A percentile compares a stretch with the other conserved stretches of the same genome.
These are phyloP conservation scores for Lichtheimia ornata DNA, from an alignment of 371 early-diverging fungal genomes.

Conservation along the genomic window DNA sequence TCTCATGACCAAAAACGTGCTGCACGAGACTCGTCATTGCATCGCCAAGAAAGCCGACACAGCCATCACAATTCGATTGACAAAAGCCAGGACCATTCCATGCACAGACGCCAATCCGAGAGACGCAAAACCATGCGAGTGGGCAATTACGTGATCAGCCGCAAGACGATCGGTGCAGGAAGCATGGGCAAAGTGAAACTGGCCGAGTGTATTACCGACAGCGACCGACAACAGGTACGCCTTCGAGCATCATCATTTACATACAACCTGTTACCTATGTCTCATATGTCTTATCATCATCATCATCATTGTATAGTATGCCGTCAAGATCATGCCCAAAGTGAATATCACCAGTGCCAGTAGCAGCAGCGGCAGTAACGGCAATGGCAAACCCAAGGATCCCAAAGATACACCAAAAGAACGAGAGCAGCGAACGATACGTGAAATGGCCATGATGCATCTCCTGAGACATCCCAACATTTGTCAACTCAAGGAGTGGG, in stretches of 20 bases:
- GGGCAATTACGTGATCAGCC: slow-evolving; percentile 46
- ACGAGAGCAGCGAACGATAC: slow-evolving; percentile 72
- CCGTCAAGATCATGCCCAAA: slow-evolving; percentile 55
- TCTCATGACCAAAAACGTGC: slow-evolving; percentile 11
- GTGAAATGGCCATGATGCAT: slow-evolving; percentile 80
- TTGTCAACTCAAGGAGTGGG: slow-evolving; percentile 72
- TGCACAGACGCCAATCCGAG: slow-evolving; percentile 31
- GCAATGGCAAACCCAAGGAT: slow-evolving; percentile 24
- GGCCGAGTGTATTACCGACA: slow-evolving; percentile 61
- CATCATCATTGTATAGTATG: slow-evolving; percentile 30
- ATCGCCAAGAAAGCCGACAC: slow-evolving; percentile 13
- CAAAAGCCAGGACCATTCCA: slow-evolving; percentile 21
- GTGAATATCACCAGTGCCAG: slow-evolving; percentile 24
- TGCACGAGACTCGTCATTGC: slow-evolving; percentile 10
- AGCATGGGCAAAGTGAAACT: slow-evolving; percentile 98
- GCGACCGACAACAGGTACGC: slow-evolving; percentile 36
- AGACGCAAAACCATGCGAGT: slow-evolving; percentile 38
- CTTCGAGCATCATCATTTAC: background rate
- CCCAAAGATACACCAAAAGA: slow-evolving; percentile 56
- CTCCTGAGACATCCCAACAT: slow-evolving; percentile 82
- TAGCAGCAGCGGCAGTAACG: slow-evolving; percentile 1
- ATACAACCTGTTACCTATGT: too few species aligned
- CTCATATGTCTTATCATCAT: too few species aligned
- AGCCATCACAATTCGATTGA: slow-evolving; percentile 15
- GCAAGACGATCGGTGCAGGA: slow-evolving; percentile 95